Evolutionary conservation across 345 rosid species (phyloP).

Genomic region (Arabidopsis arenosa): DNA sequence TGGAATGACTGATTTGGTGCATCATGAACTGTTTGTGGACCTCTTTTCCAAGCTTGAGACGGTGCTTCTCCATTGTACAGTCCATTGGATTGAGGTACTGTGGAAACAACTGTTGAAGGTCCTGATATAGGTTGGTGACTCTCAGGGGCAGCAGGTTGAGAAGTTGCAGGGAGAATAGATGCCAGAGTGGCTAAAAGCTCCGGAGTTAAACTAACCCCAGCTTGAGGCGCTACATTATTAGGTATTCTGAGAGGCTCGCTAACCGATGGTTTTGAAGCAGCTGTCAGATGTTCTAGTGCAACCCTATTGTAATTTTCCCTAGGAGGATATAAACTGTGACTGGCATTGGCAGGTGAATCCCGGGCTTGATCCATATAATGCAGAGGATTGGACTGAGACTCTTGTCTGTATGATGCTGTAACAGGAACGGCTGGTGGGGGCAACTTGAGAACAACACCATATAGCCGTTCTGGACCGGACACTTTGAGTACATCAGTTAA

Average conservation of each 20-base stretch:
- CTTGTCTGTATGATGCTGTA: constrained; percentile 50
- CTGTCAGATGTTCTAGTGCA: constrained; percentile 59
- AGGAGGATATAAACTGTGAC: constrained; percentile 50
- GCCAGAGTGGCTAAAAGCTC: constrained; percentile 86
- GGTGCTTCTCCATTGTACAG: constrained; percentile 48
- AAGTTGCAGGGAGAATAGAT: constrained; percentile 64
- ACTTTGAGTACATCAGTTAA: constrained; percentile 79
- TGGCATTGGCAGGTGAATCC: constrained; percentile 49
- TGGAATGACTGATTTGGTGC: constrained; percentile 52
- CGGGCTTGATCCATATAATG: constrained; percentile 52
- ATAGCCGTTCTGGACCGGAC: constrained; percentile 82
- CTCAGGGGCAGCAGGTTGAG: constrained; percentile 58
- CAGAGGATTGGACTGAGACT: constrained; percentile 50
- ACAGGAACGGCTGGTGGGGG: constrained; percentile 60
- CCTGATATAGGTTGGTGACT: constrained; percentile 54
- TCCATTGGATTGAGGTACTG: constrained; percentile 43
- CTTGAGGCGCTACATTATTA: constrained; percentile 27
- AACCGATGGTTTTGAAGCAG: constrained; percentile 49
- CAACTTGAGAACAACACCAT: constrained; percentile 92
- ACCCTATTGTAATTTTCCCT: constrained; percentile 59
- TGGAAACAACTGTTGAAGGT: constrained; percentile 51
- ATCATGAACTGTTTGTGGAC: constrained; percentile 52
- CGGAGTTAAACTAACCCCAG: constrained; percentile 78
- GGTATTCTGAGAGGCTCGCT: constrained; percentile 47
- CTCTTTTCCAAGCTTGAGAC: constrained; percentile 62